Percentiles rank a stretch among this genome's conserved stretches.
Evolutionary conservation across 768 basidiomycete genomes (phyloP).

Genomic region (Termitomyces sp.): DNA sequence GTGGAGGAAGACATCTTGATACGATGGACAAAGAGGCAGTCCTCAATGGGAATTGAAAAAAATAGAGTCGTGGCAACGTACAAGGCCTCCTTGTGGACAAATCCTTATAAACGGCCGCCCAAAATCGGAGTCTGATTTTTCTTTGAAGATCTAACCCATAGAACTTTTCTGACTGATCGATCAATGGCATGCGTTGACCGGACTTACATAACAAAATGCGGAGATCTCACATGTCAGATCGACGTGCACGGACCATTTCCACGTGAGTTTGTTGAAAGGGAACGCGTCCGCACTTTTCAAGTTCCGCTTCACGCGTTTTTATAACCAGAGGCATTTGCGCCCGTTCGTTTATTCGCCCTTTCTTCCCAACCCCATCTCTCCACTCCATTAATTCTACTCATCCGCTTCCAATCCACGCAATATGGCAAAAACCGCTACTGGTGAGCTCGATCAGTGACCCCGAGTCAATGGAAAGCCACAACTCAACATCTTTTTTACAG

Average conservation of each 20-base stretch:
- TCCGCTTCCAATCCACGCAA: conserved; percentile 21
- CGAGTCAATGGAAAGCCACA: conserved; percentile 1
- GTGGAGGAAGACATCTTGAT: conserved; percentile 41
- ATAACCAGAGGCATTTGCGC: conserved; percentile 15
- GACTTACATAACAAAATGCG: neutral
- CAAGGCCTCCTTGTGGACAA: conserved; percentile 1
- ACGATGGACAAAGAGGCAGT: conserved; percentile 2
- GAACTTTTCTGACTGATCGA: conserved; percentile 9
- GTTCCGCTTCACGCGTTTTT: conserved; percentile 17
- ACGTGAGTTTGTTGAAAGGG: conserved; percentile 20
- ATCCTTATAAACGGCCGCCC: conserved; percentile 10
- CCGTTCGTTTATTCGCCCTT: conserved; percentile 6
- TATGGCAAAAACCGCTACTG: conserved; percentile 50
- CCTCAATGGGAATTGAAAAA: conserved; percentile 3
- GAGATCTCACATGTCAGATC: conserved; percentile 4
- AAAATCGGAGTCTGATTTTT: conserved; percentile 15
- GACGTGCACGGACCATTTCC: conserved; percentile 5
- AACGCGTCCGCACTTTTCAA: conserved; percentile 14
- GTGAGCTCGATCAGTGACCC: conserved; percentile 25
- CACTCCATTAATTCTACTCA: conserved; percentile 16
- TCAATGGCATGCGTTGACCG: neutral
- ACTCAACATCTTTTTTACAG: conserved; percentile 24
- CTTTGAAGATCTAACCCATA: neutral
- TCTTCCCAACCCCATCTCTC: conserved; percentile 10
- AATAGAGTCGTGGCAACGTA: conserved; percentile 10